These are phyloP conservation scores for Suillus placidus DNA, from an alignment of 768 basidiomycete genomes.

Conservation along the genomic window DNA sequence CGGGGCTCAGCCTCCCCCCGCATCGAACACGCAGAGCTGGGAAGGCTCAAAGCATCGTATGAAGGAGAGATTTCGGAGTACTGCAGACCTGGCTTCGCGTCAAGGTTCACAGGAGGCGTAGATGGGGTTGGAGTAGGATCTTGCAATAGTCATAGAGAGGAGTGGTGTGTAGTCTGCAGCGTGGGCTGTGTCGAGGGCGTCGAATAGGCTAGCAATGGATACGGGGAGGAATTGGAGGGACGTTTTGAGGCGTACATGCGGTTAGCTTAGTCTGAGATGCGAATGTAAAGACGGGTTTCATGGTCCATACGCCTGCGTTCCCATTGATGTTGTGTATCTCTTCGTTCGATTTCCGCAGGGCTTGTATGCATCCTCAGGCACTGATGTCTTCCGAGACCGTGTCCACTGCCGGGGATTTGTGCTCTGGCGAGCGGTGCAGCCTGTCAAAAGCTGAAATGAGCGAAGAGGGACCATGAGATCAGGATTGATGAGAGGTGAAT, in stretches of 20 bases:
- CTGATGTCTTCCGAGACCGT: constrained; percentile 62
- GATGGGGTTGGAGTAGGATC: constrained; percentile 74
- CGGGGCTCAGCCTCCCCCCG: constrained; percentile 71
- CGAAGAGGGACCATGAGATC: not conserved
- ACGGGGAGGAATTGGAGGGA: constrained; percentile 85
- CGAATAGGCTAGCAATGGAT: constrained; percentile 69
- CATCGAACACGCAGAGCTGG: constrained; percentile 77
- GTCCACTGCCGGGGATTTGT: constrained; percentile 53
- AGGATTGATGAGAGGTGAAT: not conserved
- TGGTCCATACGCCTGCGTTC: constrained; percentile 49
- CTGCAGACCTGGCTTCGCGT: constrained; percentile 63
- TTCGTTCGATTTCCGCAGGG: constrained; percentile 62
- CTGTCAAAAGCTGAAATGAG: constrained; percentile 35
- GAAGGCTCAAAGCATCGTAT: constrained; percentile 92
- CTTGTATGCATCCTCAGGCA: constrained; percentile 50
- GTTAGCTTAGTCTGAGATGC: constrained; percentile 4
- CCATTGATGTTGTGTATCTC: constrained; percentile 21
- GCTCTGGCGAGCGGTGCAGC: constrained; percentile 56
- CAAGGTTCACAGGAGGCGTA: constrained; percentile 47
- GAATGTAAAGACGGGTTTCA: constrained; percentile 51
- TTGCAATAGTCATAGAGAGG: constrained; percentile 75
- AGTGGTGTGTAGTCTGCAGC: constrained; percentile 92
- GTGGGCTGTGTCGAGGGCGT: constrained; percentile 80
- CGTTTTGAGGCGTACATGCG: constrained; percentile 70
- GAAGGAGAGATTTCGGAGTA: constrained; percentile 87